Evolutionary conservation across 2,329 filamentous ascomycete species (phyloP), one percentile per base, ranked within the genome.

Genomic region (Exophiala calicioides): DNA sequence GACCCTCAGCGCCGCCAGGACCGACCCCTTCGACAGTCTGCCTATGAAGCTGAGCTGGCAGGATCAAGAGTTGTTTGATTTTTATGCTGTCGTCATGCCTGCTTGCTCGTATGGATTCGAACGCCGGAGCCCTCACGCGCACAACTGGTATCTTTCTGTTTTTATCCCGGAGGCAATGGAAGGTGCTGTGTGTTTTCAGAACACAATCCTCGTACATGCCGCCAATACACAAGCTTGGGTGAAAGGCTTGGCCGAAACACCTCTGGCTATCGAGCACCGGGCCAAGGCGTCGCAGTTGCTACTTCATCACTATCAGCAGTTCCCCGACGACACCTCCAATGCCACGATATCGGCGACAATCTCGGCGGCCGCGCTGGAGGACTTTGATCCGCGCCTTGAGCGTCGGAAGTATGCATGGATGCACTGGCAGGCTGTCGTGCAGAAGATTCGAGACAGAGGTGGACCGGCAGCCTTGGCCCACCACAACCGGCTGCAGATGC

Each of bases 81-180:
- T 68, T 29, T 70, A 69, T 47, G 62, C 64, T n/a, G 65, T 65
- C 27, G 60, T 65, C 24, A 69, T 70, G 64, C 65, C 66, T 2
- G 58, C 66, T 3, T 66, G 62, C 51, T 68, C 66, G 3, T 70
- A 69, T 36, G 68, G 65, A 13, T 55, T 61, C n/a, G 62, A 67
- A 47, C 62, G 61, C 21, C 60, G 61, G 6, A 63, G 62, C 3
- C 24, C 52, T 5, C 62, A 63, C 20, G 64, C 67, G 6, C 65
- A 69, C 38, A 67, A 69, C 27, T 68, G 65, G 66, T 68, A 69
- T 41, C 63, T 58, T 2, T 48, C 58, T 2, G 65, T 68, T 6
- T 69, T 70, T 53, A 65, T 68, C 3, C 65, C 67, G 3, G 65
- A 66, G 44, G 67, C 58, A n/a, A 68, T 68, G 65, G 67, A 69